Evolutionary conservation across 2,329 filamentous ascomycete genomes (phyloP), one percentile per base, ranked within the genome.

Genomic region (Didymellaceae sp.): DNA sequence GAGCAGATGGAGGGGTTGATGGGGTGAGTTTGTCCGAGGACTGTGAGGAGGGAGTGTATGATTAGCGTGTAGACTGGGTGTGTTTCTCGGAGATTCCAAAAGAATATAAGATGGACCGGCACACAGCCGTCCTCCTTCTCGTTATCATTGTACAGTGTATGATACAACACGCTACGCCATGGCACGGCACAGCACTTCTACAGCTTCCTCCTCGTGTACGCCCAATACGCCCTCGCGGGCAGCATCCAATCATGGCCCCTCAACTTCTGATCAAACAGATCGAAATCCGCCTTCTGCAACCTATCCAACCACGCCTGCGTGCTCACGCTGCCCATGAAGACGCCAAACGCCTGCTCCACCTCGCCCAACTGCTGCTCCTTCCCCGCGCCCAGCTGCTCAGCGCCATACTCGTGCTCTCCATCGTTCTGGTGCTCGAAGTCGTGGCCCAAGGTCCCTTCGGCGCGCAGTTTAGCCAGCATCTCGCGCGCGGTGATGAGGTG

Each of bases 401-500:
- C 52, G 35, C 70, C 70, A 60, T 85, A 83, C 44, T 79, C 71
- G 65, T 83, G 82, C 40, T 88, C 90, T 41, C 86, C 86, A 67
- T 96, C 91, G 22, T 86, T 84, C 54, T 88, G 82, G 67, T 97
- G 90, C 74, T 97, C 93, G 70, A 93, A 97, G 5, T 90, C 90
- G 70, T 97, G 93, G 0, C 88, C 90, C 0, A 90, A 84, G 39
- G 85, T 86, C 61, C 88, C 76, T 1, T 91, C 90, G 4, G 85
- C 86, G 45, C 84, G 84, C 16, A 96, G 76, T 63, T 89, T 90
- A 66, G 86, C 87, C 53, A 97, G 74, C 91, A 99, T 96, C 71
- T 96, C 90, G 52, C 91, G 81, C 2, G 89, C 93, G 0, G 93
- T 97, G 61, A 97, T 96, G 25, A 99, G 79, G 74, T 99, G 94